Evolutionary conservation across 2,329 filamentous ascomycete species (phyloP).

Genomic region (Ascochyta lentis): DNA sequence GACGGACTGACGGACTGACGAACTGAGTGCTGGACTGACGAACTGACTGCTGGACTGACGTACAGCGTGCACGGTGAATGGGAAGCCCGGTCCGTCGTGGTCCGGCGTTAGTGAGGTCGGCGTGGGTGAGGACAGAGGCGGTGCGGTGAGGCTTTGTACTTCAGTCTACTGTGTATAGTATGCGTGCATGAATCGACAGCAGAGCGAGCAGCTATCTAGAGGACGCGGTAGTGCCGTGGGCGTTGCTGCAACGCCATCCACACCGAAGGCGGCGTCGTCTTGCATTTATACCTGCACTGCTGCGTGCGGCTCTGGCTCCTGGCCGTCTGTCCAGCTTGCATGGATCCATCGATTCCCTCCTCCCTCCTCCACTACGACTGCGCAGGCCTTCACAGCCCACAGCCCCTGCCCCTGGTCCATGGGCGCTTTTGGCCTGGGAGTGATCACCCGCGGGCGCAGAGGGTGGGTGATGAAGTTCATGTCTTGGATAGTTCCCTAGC

Average conservation of each 20-base stretch:
- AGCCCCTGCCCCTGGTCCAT: slow-evolving; percentile 11
- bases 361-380: slow-evolving; percentile 2
- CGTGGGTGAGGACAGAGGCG: background rate
- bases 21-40: no score
- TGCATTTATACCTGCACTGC: slow-evolving; percentile 11
- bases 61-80: slow-evolving; percentile 14
- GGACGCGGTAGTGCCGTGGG: background rate
- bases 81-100: slow-evolving; percentile 28
- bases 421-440: slow-evolving; percentile 14
- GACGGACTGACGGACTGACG: no score
- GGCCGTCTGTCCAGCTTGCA: background rate
- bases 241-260: background rate
- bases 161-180: background rate
- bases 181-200: slow-evolving; percentile 8
- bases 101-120: background rate
- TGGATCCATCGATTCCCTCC: slow-evolving; percentile 4
- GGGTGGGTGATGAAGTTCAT: slow-evolving; percentile 17
- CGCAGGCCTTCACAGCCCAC: slow-evolving; percentile 5
- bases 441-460: slow-evolving; percentile 20
- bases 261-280: slow-evolving; percentile 5
- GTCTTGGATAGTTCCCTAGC: slow-evolving; percentile 16
- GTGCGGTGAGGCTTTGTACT: no score
- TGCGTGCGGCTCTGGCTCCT: slow-evolving; percentile 15
- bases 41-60: slow-evolving; percentile 28
- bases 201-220: background rate